Evolutionary conservation across 1,284 basidiomycete species (phyloP).

Genomic region (Heterobasidion irregulare): DNA sequence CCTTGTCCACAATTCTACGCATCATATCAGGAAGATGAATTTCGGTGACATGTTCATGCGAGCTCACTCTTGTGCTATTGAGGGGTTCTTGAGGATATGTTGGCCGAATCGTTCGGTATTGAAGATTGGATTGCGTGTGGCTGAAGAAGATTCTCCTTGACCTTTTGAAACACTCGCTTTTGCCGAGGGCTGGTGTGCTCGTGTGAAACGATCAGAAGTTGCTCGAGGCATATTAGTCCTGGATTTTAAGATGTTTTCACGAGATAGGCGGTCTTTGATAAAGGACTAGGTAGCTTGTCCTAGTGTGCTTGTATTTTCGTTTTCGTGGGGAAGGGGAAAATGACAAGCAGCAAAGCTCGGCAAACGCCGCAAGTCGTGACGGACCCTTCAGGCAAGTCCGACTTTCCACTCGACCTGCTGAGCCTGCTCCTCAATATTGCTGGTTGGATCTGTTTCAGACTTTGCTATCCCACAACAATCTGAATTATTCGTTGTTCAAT

Average conservation of each 20-base stretch:
- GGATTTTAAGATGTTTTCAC: neutral
- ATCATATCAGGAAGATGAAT: conserved; percentile 8
- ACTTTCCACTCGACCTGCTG: too few relatives aligned
- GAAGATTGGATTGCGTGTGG: conserved; percentile 76
- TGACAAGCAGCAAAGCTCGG: too few relatives aligned
- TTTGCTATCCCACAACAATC: too few relatives aligned
- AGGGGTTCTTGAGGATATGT: conserved; percentile 94
- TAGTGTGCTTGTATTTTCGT: too few relatives aligned
- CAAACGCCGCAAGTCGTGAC: too few relatives aligned
- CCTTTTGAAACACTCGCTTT: conserved; percentile 43
- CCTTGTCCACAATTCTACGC: conserved; percentile 73
- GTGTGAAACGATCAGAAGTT: conserved; percentile 75
- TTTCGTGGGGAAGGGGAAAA: too few relatives aligned
- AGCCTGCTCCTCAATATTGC: too few relatives aligned
- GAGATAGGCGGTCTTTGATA: neutral
- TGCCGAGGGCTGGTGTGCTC: conserved; percentile 68
- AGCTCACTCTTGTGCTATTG: conserved; percentile 78
- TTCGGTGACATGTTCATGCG: neutral
- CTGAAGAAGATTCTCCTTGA: conserved; percentile 34
- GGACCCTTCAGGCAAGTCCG: too few relatives aligned
- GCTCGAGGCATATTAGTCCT: conserved; percentile 75
- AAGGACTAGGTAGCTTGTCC: too few relatives aligned
- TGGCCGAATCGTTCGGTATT: conserved; percentile 94
- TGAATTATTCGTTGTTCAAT: too few relatives aligned
- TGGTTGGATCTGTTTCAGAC: too few relatives aligned